These are phyloP conservation scores for Fusarium equiseti DNA, from an alignment of 2,329 filamentous ascomycete genomes.

Conservation along the genomic window DNA sequence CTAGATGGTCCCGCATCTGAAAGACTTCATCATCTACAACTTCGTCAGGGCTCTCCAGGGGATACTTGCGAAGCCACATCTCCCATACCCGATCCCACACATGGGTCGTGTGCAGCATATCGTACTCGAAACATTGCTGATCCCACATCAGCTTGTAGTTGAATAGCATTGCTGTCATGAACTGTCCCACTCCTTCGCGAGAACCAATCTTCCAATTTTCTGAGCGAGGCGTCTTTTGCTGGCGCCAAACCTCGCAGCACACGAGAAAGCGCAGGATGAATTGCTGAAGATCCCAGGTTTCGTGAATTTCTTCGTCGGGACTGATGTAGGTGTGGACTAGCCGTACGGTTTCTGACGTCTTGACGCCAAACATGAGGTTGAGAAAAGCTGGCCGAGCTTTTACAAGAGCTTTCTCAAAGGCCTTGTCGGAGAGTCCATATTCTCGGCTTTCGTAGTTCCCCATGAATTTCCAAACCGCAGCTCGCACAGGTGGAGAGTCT, in stretches of 20 bases:
- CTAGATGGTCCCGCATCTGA: conserved; percentile 28
- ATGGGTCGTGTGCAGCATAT: conserved; percentile 5
- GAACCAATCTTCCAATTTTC: conserved; percentile 39
- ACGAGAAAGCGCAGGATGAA: conserved; percentile 45
- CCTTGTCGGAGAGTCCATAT: background rate
- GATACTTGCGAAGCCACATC: conserved; percentile 47
- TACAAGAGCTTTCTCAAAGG: conserved; percentile 21
- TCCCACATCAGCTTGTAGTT: conserved; percentile 41
- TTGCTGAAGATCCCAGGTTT: conserved; percentile 24
- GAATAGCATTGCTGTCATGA: conserved; percentile 43
- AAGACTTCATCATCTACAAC: conserved; percentile 23
- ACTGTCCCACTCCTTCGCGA: conserved; percentile 27
- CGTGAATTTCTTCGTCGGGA: background rate
- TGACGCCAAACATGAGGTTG: conserved; percentile 38
- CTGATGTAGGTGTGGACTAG: conserved; percentile 30
- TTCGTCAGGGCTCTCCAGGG: conserved; percentile 8
- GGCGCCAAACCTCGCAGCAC: conserved; percentile 44
- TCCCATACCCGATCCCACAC: conserved; percentile 48
- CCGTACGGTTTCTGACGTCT: conserved; percentile 1
- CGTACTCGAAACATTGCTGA: conserved; percentile 30
- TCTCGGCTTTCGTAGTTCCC: background rate
- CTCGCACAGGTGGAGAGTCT: conserved; percentile 44
- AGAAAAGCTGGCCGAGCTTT: conserved; percentile 22
- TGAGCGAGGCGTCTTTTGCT: conserved; percentile 36
- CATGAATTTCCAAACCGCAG: conserved; percentile 41